Conservation (phyloP, 2,329 filamentous ascomycete genomes). For the Hymenoscyphus linearis region DNA sequence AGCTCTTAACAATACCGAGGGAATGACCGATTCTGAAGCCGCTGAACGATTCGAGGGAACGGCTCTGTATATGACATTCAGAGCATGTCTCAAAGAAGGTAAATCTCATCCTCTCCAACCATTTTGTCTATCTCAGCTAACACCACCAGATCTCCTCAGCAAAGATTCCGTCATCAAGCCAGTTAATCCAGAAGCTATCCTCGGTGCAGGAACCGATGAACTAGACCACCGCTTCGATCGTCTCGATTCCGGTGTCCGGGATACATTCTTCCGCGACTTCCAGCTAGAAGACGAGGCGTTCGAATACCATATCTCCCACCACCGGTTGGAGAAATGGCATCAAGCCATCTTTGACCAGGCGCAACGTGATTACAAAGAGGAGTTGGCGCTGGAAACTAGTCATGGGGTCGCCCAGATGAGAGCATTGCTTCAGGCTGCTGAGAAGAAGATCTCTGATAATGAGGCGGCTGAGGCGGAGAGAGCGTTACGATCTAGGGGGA, state of each 20-base stretch:
- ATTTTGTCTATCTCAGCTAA: conserved; percentile 28
- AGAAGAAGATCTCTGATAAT: conserved; percentile 26
- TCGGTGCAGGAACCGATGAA: conserved; percentile 56
- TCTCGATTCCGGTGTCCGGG: conserved; percentile 58
- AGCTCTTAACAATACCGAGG: conserved; percentile 68
- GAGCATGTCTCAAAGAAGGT: conserved; percentile 60
- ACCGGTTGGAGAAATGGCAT: conserved; percentile 67
- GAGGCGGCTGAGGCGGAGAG: conserved; percentile 26
- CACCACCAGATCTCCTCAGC: conserved; percentile 35
- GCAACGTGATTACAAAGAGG: conserved; percentile 34
- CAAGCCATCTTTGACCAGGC: conserved; percentile 36
- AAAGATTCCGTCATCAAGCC: conserved; percentile 40
- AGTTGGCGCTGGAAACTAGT: conserved; percentile 27
- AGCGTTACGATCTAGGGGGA: conserved; percentile 22
- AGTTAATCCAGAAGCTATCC: conserved; percentile 46
- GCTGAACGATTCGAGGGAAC: conserved; percentile 59
- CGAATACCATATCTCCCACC: conserved; percentile 58
- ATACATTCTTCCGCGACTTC: conserved; percentile 67
- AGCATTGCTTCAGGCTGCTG: conserved; percentile 22
- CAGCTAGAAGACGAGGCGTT: conserved; percentile 65
- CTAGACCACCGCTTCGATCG: conserved; percentile 55
- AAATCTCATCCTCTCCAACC: conserved; percentile 33
- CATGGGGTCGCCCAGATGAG: conserved; percentile 20
- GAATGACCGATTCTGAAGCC: conserved; percentile 66
- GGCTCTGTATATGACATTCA: conserved; percentile 62